Percentiles rank a stretch among this genome's conserved stretches.
Evolutionary conservation across 768 basidiomycete species (phyloP).

Genomic region (Lentinula detonsa): DNA sequence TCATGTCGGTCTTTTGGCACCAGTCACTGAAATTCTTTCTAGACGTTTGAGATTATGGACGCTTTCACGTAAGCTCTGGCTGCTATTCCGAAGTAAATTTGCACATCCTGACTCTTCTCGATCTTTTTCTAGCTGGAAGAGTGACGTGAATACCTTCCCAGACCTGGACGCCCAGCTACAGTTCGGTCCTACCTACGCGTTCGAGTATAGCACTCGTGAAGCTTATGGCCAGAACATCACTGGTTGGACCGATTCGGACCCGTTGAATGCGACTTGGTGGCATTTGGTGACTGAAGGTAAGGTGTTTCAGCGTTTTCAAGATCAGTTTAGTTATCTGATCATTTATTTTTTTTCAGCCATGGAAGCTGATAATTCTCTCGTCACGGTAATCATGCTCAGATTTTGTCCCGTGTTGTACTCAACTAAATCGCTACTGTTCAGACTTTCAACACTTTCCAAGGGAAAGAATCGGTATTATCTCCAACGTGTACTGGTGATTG

Average conservation of each 20-base stretch:
- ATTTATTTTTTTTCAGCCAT: constrained; percentile 36
- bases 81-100: neutral
- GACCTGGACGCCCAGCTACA: constrained; percentile 48
- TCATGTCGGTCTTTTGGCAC: neutral
- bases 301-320: neutral
- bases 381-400: constrained; percentile 37
- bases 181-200: constrained; percentile 54
- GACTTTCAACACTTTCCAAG: constrained; percentile 67
- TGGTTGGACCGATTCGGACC: constrained; percentile 45
- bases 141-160: constrained; percentile 56
- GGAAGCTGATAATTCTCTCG: constrained; percentile 48
- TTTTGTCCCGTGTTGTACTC: neutral
- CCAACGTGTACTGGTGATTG: constrained; percentile 57
- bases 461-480: constrained; percentile 56
- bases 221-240: constrained; percentile 54
- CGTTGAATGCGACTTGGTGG: constrained; percentile 82
- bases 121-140: constrained; percentile 44
- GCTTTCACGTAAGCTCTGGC: constrained; percentile 58
- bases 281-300: constrained; percentile 69
- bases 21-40: constrained; percentile 1
- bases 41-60: constrained; percentile 77
- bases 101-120: neutral
- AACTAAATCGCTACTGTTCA: constrained; percentile 17
- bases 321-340: neutral
- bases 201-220: constrained; percentile 68